A percentile compares a stretch with the other conserved stretches of the same genome.
These are phyloP conservation scores for Allantophomopsis lycopodina DNA, from an alignment of 2,329 filamentous ascomycete genomes.

Conservation along the genomic window DNA sequence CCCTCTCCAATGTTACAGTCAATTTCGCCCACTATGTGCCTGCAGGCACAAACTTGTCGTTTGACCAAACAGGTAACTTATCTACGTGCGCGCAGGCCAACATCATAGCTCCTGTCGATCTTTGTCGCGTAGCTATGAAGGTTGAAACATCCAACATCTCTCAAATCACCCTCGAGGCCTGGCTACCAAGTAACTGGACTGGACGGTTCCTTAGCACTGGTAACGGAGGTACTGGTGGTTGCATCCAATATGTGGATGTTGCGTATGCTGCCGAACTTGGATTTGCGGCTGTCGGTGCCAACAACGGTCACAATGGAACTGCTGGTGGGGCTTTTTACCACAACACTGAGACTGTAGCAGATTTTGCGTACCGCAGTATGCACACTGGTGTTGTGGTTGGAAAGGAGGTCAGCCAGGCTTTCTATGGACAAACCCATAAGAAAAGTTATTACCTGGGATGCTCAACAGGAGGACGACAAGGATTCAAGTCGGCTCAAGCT, in stretches of 20 bases:
- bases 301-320: conserved; percentile 15
- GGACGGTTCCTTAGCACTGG: conserved; percentile 26
- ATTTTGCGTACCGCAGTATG: conserved; percentile 11
- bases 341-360: conserved; percentile 10
- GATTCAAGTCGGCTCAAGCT: conserved; percentile 24
- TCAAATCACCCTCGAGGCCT: conserved; percentile 11
- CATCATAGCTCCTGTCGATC: conserved; percentile 3
- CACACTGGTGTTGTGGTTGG: conserved; percentile 10
- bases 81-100: conserved; percentile 2
- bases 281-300: conserved; percentile 13
- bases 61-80: conserved; percentile 6
- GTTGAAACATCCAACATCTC: conserved; percentile 6
- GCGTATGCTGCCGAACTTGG: conserved; percentile 8
- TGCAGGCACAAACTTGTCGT: conserved; percentile 4
- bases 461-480: conserved; percentile 26
- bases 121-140: conserved; percentile 9
- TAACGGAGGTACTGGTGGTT: conserved; percentile 11
- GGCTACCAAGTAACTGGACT: conserved; percentile 23
- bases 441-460: conserved; percentile 26
- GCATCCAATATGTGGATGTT: conserved; percentile 11
- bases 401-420: conserved; percentile 16
- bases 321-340: conserved; percentile 8
- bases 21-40: conserved; percentile 8
- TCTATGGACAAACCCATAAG: conserved; percentile 17
- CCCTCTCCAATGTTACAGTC: conserved; percentile 7